Percentiles rank a stretch among this genome's conserved stretches.
Conservation (phyloP, 2,329 filamentous ascomycete genomes). For the Xylariaceae sp. region DNA sequence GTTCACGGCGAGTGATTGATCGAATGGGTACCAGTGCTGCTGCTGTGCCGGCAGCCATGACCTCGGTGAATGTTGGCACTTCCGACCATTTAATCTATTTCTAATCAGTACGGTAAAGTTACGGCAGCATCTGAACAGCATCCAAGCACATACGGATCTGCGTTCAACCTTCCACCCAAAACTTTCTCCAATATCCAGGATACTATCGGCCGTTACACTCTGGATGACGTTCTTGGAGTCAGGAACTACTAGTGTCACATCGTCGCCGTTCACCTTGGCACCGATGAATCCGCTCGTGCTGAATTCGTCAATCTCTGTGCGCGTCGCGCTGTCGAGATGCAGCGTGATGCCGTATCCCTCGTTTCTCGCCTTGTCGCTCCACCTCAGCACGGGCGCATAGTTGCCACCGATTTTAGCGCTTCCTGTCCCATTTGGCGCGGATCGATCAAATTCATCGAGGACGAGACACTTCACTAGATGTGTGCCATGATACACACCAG, state of each 20-base stretch:
- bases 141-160: conserved; percentile 60
- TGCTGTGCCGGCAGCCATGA: conserved; percentile 91
- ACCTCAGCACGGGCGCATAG: conserved; percentile 89
- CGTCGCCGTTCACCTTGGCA: conserved; percentile 64
- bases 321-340: conserved; percentile 84
- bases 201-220: conserved; percentile 70
- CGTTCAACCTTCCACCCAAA: conserved; percentile 88
- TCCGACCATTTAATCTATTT: conserved; percentile 68
- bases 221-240: conserved; percentile 88
- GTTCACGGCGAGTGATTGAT: conserved; percentile 76
- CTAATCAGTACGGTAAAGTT: conserved; percentile 20
- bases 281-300: conserved; percentile 94
- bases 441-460: conserved; percentile 90
- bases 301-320: conserved; percentile 93
- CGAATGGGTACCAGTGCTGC: conserved; percentile 91
- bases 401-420: conserved; percentile 95
- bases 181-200: conserved; percentile 75
- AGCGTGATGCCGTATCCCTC: conserved; percentile 93
- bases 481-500: conserved; percentile 91
- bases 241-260: conserved; percentile 81
- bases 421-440: conserved; percentile 89
- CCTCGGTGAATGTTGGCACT: conserved; percentile 66
- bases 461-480: conserved; percentile 88
- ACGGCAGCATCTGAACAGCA: not conserved
- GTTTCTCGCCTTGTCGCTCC: conserved; percentile 79